A percentile compares a stretch with the other conserved stretches of the same genome.
These are phyloP conservation scores for Helichrysum umbraculigerum DNA, from an alignment of 129 eudicot species.

Conservation along the genomic window DNA sequence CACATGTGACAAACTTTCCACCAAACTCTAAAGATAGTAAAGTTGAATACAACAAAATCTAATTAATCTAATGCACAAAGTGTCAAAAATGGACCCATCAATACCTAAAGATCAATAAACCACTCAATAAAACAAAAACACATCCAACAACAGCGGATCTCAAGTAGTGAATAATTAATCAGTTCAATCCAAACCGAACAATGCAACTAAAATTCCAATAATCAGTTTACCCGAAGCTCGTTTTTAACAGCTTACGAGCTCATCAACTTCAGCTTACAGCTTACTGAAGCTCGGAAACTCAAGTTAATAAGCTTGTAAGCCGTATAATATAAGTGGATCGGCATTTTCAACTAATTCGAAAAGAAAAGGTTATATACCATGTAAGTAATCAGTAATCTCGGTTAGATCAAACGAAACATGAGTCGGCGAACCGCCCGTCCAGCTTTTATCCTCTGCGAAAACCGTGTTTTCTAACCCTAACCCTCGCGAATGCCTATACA, in stretches of 20 bases:
- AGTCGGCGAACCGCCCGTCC: constrained; percentile 2
- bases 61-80: not conserved
- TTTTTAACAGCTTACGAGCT: not conserved
- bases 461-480: constrained; percentile 27
- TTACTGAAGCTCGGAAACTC: not conserved
- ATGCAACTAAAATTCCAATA: not conserved
- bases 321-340: not conserved
- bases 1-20: not conserved
- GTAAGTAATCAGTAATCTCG: constrained; percentile 26
- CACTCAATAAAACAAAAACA: not conserved
- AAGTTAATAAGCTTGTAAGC: not conserved
- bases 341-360: not conserved
- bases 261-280: not conserved
- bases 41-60: not conserved
- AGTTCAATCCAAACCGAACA: not conserved
- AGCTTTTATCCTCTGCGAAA: constrained; percentile 27
- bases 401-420: constrained; percentile 22
- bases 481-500: constrained; percentile 17
- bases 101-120: not conserved
- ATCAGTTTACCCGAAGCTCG: not conserved
- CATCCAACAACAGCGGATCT: not conserved
- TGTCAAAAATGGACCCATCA: not conserved
- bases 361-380: constrained; percentile 13
- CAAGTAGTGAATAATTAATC: not conserved
- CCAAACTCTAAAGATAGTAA: not conserved